Percentiles rank a stretch among this genome's conserved stretches.
These are phyloP conservation scores for Fusarium sp. DNA, from an alignment of 2,329 filamentous ascomycete species.

Conservation along the genomic window DNA sequence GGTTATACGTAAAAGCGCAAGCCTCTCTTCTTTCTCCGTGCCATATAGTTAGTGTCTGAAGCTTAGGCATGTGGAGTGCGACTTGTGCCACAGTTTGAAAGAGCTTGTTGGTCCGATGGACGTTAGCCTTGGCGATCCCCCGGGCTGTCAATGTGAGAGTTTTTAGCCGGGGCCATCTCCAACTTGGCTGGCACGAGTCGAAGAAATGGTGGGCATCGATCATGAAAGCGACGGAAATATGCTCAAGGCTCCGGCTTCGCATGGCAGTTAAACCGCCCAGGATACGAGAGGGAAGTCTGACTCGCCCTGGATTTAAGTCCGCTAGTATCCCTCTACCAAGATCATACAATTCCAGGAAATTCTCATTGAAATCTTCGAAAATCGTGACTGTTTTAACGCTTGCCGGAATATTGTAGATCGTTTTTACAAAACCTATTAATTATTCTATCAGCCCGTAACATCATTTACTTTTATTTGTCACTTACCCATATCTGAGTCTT, in stretches of 20 bases:
- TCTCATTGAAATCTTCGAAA: constrained; percentile 33
- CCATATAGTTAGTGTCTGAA: constrained; percentile 18
- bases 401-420: neutral
- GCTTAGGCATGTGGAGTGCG: constrained; percentile 9
- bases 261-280: neutral
- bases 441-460: neutral
- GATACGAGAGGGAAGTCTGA: neutral
- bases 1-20: constrained; percentile 10
- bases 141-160: neutral
- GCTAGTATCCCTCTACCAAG: neutral
- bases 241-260: neutral
- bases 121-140: neutral
- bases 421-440: accelerated
- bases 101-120: neutral
- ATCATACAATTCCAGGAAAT: constrained; percentile 1
- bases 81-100: neutral
- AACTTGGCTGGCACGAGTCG: neutral
- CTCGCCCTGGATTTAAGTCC: neutral
- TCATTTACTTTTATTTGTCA: accelerated
- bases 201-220: constrained; percentile 6
- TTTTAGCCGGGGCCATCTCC: neutral
- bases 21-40: constrained; percentile 12
- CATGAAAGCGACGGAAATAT: constrained; percentile 13
- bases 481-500: neutral
- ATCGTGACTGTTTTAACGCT: constrained; percentile 35